Evolutionary conservation across 257 asterid genomes (phyloP).

Genomic region (Rhazya stricta): DNA sequence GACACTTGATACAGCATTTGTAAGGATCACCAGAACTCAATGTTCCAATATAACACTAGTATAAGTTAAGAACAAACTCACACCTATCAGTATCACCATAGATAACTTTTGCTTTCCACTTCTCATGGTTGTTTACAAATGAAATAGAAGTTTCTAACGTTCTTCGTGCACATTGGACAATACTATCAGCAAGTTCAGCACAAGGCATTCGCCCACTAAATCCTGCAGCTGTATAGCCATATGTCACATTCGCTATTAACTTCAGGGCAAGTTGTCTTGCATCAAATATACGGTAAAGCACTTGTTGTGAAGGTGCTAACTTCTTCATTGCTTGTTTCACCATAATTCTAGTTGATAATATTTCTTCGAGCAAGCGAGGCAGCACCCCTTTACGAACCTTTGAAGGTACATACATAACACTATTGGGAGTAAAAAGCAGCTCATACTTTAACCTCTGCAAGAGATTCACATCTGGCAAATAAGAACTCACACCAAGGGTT

Average conservation of each 20-base stretch:
- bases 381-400: slow-evolving; percentile 71
- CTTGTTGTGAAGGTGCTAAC: slow-evolving; percentile 60
- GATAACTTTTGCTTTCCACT: slow-evolving; percentile 84
- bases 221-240: slow-evolving; percentile 98
- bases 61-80: neutral
- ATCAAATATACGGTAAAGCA: slow-evolving; percentile 77
- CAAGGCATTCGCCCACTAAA: slow-evolving; percentile 99
- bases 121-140: slow-evolving; percentile 62
- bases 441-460: slow-evolving; percentile 47
- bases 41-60: neutral
- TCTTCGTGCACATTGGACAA: slow-evolving; percentile 95
- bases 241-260: slow-evolving; percentile 94
- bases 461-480: slow-evolving; percentile 49
- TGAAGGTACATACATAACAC: slow-evolving; percentile 82
- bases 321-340: slow-evolving; percentile 94
- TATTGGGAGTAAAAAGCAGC: slow-evolving; percentile 77
- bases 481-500: slow-evolving; percentile 78
- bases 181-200: slow-evolving; percentile 97
- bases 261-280: slow-evolving; percentile 97
- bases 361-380: slow-evolving; percentile 89
- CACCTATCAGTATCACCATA: slow-evolving; percentile 98
- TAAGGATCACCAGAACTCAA: neutral
- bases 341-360: slow-evolving; percentile 88
- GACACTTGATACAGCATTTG: neutral
- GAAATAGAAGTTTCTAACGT: slow-evolving; percentile 86